Base-by-base conservation (phyloP, 169 alveolate genomes). In the Babesia ovis region DNA sequence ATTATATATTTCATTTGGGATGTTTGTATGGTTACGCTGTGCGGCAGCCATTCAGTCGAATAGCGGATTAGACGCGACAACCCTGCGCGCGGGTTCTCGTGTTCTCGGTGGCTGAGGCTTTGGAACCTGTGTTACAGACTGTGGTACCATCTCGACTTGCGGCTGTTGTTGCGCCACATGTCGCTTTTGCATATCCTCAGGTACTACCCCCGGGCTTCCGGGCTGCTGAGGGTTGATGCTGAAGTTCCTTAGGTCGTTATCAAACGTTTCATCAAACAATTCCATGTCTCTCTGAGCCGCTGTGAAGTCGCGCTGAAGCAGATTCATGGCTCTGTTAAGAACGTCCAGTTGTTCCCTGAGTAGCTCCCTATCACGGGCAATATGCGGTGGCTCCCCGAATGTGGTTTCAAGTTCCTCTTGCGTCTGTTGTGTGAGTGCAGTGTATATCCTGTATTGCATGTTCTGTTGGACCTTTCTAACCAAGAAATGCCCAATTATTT, bases 401-500 rank as follows among this genome's bases (percentile, higher is more conserved):
- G 85, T 51, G 23, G 32, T 43, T 8, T 51, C 79, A 4, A 81
- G 77, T 22, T 81, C 88, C 46, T 77, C 82, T 68, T 80, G 77
- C 34, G 57, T 79, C 54, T 88, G 90, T 51, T 86, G 86, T 16
- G 77, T 88, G 45, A 88, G 73, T 31, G 73, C 84, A 5, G 93
- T 80, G 55, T 88, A 88, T 3, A 88, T 58, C 43, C 79, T 83
- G 57, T 80, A 84, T 43, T 84, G 93, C 91, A 88, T 77, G 70
- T 79, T 84, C 57, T 67, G 72, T 53, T 73, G 92, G 1, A 83
- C 73, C 64, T 85, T 85, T 46, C 95, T 79, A 20, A 92, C 93
- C 45, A 92, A 83, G 70, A 97, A 97, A 83, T 93, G 94, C 12
- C 99, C 99, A 57, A 97, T 94, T 22, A 92, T 87, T 89, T 97